A percentile compares a stretch with the other conserved stretches of the same genome.
phyloP scores from a whole-genome alignment of 257 asterid genomes.

The Gentiana straminea region DNA sequence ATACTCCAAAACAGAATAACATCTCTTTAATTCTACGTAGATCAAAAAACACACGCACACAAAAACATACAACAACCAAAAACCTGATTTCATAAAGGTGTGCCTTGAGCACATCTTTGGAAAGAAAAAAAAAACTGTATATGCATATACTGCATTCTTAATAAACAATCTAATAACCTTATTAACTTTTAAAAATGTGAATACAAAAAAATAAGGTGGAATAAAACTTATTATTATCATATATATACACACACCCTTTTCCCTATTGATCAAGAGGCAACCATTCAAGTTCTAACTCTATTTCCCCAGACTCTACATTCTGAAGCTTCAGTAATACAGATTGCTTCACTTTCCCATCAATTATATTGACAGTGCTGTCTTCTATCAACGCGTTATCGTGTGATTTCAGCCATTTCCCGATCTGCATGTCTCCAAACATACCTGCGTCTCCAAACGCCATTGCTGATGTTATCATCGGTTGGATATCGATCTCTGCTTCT shows the following conservation, averaged over 20 bases:
- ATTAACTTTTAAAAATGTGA: background rate
- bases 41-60: no score
- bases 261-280: constrained; percentile 69
- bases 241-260: constrained; percentile 9
- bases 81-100: no score
- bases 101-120: no score
- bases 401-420: constrained; percentile 90
- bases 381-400: constrained; percentile 62
- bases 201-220: background rate
- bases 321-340: constrained; percentile 62
- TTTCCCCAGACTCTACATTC: constrained; percentile 89
- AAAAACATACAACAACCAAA: no score
- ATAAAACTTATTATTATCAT: no score
- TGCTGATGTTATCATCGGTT: constrained; percentile 90
- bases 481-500: constrained; percentile 90
- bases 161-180: background rate
- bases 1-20: no score
- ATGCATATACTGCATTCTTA: background rate
- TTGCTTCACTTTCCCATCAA: constrained; percentile 88
- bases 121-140: background rate
- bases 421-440: constrained; percentile 82
- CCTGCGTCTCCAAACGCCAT: constrained; percentile 74
- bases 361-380: constrained; percentile 85
- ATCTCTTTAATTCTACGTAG: no score
- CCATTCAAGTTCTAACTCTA: constrained; percentile 88